phyloP scores from a whole-genome alignment of 441 rosid species.

The Populus trichocarpa region DNA sequence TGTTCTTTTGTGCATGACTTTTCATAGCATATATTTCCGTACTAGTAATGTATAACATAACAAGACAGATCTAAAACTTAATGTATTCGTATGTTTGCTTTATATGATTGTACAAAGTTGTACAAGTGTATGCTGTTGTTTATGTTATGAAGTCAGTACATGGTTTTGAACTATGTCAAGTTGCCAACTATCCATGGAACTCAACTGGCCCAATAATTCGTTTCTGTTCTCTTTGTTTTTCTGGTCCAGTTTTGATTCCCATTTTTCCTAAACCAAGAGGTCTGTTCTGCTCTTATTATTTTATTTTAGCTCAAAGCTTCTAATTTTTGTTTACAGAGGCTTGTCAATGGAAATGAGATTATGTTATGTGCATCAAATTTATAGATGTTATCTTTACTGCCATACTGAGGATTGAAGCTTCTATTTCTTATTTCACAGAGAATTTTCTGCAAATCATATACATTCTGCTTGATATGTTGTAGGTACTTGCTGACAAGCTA shows the following conservation, averaged over 20 bases:
- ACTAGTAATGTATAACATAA: not conserved
- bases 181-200: not conserved
- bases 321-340: not conserved
- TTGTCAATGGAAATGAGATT: not conserved
- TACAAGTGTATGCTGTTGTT: not conserved
- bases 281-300: not conserved
- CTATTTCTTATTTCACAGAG: not conserved
- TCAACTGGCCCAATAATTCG: not conserved
- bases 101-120: not conserved
- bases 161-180: not conserved
- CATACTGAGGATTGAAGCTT: not conserved
- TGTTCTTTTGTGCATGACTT: not conserved
- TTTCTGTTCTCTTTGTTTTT: not conserved
- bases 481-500: constrained; percentile 87
- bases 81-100: not conserved
- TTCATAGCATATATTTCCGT: not conserved
- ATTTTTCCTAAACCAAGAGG: not conserved
- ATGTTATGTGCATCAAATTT: not conserved
- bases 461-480: constrained; percentile 26
- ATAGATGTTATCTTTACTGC: not conserved
- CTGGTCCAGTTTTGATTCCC: not conserved
- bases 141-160: not conserved
- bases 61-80: not conserved
- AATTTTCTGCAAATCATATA: not conserved
- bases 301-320: not conserved